A percentile compares a stretch with the other conserved stretches of the same genome.
Conservation (phyloP, 331 rosid genomes). For the Pyracantha coccinea region DNA sequence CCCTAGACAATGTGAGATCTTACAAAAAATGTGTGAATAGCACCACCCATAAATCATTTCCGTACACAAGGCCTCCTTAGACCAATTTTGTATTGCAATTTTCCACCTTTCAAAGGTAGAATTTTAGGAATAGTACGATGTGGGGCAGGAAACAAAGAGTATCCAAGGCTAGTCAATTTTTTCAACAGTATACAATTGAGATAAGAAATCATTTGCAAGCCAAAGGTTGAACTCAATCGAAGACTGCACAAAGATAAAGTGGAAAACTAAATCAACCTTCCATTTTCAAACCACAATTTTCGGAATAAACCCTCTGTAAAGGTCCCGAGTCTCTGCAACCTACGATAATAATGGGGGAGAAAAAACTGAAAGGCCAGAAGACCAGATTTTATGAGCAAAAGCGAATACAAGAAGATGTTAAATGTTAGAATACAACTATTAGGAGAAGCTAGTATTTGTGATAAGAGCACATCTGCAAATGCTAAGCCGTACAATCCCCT, state of each 20-base stretch:
- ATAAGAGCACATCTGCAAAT: slow-evolving; percentile 9
- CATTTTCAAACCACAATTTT: background rate
- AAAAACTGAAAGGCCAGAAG: background rate
- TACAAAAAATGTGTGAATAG: too few relatives aligned
- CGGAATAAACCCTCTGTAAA: too few relatives aligned
- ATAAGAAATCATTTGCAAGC: background rate
- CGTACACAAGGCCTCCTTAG: background rate
- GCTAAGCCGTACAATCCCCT: slow-evolving; percentile 8
- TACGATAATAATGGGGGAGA: too few relatives aligned
- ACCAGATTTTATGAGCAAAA: background rate
- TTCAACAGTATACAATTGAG: too few relatives aligned
- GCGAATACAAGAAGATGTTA: background rate
- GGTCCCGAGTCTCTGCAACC: too few relatives aligned
- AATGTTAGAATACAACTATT: slow-evolving; percentile 7
- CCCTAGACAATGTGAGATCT: too few relatives aligned
- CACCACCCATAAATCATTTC: too few relatives aligned
- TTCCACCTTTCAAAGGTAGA: background rate
- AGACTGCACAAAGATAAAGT: background rate
- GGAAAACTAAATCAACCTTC: background rate
- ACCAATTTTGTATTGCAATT: too few relatives aligned
- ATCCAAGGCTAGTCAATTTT: background rate
- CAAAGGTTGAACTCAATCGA: background rate
- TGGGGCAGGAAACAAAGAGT: background rate
- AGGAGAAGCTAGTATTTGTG: slow-evolving; percentile 10
- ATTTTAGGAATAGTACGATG: background rate